A percentile compares a stretch with the other conserved stretches of the same genome.
These are phyloP conservation scores for Talaromyces marneffei DNA, from an alignment of 2,329 filamentous ascomycete genomes.

Conservation along the genomic window DNA sequence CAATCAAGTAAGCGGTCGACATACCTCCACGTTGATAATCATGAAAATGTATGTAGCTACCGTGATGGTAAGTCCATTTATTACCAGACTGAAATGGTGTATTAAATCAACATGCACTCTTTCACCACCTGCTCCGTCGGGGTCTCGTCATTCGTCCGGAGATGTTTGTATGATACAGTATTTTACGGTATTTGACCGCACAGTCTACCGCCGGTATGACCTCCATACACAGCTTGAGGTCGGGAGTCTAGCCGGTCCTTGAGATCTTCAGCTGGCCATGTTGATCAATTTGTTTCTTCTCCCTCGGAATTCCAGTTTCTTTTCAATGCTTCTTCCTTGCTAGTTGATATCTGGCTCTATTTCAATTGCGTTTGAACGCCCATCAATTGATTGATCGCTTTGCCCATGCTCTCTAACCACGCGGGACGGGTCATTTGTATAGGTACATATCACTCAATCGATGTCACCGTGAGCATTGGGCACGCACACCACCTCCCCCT, in stretches of 20 bases:
- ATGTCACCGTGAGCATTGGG: background rate
- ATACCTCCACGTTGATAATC: background rate
- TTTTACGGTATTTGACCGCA: background rate
- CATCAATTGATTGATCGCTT: background rate
- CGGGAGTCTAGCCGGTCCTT: background rate
- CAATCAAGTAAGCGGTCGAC: background rate
- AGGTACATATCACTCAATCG: background rate
- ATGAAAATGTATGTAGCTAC: background rate
- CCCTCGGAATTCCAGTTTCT: background rate
- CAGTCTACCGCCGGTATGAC: background rate
- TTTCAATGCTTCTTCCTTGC: background rate
- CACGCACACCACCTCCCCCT: background rate
- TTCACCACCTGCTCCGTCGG: slow-evolving; percentile 13
- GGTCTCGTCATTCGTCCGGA: slow-evolving; percentile 14
- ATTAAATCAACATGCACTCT: slow-evolving; percentile 13
- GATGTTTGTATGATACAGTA: background rate
- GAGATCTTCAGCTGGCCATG: background rate
- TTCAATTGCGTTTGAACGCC: background rate
- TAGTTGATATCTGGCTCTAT: background rate
- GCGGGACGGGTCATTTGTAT: background rate
- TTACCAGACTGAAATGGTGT: background rate
- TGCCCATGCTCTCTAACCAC: background rate
- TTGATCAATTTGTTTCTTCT: background rate
- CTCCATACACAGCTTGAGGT: background rate
- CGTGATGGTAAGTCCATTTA: background rate